These are phyloP conservation scores for Serendipita indica DNA, from an alignment of 768 basidiomycete genomes.

Conservation along the genomic window DNA sequence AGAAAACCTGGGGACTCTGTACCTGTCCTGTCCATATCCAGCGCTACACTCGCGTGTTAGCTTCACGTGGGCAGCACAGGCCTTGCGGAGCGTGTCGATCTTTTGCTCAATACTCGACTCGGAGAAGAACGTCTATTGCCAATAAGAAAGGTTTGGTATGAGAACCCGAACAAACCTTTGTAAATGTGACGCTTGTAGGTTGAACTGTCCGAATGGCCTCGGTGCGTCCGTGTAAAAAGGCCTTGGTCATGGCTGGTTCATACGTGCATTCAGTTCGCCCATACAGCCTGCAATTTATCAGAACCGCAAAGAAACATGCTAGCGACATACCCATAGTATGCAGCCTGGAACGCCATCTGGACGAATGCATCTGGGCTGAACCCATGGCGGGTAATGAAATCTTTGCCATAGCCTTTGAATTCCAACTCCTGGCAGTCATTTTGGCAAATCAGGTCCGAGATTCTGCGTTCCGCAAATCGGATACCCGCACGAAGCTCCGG, in stretches of 20 bases:
- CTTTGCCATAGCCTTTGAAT: conserved; percentile 64
- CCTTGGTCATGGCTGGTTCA: conserved; percentile 97
- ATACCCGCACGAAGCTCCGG: conserved; percentile 75
- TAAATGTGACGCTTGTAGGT: conserved; percentile 72
- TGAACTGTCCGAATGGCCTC: conserved; percentile 89
- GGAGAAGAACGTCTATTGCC: conserved; percentile 66
- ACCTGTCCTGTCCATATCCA: conserved; percentile 87
- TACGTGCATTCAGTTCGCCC: conserved; percentile 88
- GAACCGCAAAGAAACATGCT: neutral
- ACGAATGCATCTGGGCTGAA: conserved; percentile 97
- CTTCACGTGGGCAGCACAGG: conserved; percentile 72
- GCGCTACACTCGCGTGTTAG: conserved; percentile 81
- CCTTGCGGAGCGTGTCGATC: conserved; percentile 56
- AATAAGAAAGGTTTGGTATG: neutral
- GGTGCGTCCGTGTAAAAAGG: conserved; percentile 86
- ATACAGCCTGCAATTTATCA: conserved; percentile 18
- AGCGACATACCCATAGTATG: conserved; percentile 63
- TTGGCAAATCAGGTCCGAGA: conserved; percentile 94
- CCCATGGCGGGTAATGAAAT: conserved; percentile 86
- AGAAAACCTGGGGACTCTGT: conserved; percentile 12
- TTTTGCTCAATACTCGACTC: conserved; percentile 58
- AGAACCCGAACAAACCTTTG: conserved; percentile 36
- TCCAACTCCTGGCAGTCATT: conserved; percentile 93
- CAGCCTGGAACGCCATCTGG: conserved; percentile 97
- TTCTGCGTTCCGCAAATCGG: conserved; percentile 83